Evolutionary conservation across 2,329 filamentous ascomycete species (phyloP).

Genomic region (Meredithiella fracta): DNA sequence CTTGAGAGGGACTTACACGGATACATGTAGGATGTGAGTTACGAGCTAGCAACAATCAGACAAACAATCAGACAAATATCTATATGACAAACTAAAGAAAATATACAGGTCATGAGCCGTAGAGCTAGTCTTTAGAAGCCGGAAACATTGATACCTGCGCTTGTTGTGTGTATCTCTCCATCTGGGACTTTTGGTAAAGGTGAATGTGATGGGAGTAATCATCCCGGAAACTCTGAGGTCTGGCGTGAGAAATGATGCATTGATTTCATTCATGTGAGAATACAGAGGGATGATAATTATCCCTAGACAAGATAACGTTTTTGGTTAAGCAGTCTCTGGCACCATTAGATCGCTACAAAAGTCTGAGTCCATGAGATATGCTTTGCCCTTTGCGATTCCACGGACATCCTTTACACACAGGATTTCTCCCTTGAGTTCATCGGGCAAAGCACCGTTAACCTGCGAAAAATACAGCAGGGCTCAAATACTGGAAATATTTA

Average conservation of each 20-base stretch:
- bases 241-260: neutral
- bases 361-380: neutral
- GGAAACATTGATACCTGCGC: neutral
- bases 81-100: neutral
- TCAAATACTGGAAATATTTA: too few species aligned
- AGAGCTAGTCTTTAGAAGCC: neutral
- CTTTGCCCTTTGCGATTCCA: too few species aligned
- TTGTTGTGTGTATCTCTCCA: neutral
- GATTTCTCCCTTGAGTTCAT: too few species aligned
- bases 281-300: neutral
- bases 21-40: neutral
- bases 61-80: neutral
- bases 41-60: neutral
- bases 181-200: neutral
- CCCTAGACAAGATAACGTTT: neutral
- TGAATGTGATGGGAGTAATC: neutral
- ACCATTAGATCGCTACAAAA: neutral
- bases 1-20: neutral
- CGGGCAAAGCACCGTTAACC: too few species aligned
- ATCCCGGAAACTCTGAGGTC: neutral
- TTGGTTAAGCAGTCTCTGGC: neutral
- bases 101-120: neutral
- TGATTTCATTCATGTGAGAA: neutral
- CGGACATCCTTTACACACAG: too few species aligned
- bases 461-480: too few species aligned